Base-by-base conservation (phyloP, 345 rosid genomes). In the Hibiscus syriacus region DNA sequence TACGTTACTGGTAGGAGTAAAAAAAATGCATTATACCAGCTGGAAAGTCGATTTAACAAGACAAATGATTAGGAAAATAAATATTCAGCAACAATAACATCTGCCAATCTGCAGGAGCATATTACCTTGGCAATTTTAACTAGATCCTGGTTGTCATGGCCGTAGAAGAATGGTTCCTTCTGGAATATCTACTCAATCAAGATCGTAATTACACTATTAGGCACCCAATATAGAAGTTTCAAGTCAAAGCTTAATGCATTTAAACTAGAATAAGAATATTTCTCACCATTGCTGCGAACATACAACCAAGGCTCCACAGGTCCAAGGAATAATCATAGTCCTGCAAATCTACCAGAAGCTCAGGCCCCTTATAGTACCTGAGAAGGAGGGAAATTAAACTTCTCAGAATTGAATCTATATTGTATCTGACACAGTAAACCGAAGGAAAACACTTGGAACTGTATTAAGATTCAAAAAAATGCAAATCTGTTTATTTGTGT, bases 281-380 rank as follows among this genome's bases (percentile, higher is more conserved):
- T 68, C 92, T 83, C 66, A 94, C 99, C 99, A 94, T 94, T 74
- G 97, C 99, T 11, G 98, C 98, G 79, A 94, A 91, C 99, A 91
- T 94, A 74, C 99, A 94, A 32, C 99, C 98, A 61, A 94, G 98
- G 84, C 99, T 94, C 99, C 99, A 94, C 96, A 94, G 87, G 73
- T 91, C 99, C 80, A 91, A 78, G 5, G 99, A 94, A 81, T 94
- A 94, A 78, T 94, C 99, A 78, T 94, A 94, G 77, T 91, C 99
- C 80, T 89, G 98, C 48, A 94, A 82, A 74, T 94, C 98, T 63
- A 94, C 96, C 2, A 94, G 84, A 76, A 94, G 96, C 71, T 94
- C 99, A 0, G 99, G 99, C 34, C 99, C 99, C 79, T 94, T 94
- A 48, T 87, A 94, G 83, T 94, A 89, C 74, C 97, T 86, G 74